phyloP scores from a whole-genome alignment of 1,139 yeast genomes.

The Hyphopichia buzzinii region DNA sequence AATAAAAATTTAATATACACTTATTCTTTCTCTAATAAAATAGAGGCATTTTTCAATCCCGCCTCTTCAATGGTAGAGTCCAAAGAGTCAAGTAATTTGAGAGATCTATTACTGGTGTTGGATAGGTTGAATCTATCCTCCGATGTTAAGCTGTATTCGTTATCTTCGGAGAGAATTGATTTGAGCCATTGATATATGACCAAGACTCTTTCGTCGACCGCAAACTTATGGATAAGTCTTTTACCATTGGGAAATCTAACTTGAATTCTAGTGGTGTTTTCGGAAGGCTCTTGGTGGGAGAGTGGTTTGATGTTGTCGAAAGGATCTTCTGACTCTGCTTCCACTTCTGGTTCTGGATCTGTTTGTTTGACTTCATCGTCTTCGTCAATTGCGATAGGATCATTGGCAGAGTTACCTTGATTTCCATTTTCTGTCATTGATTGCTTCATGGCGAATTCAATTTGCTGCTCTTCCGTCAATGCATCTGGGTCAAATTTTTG shows the following conservation, averaged over 20 bases:
- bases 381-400: constrained; percentile 21
- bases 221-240: constrained; percentile 74
- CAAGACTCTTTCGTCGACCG: constrained; percentile 41
- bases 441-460: constrained; percentile 72
- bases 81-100: constrained; percentile 60
- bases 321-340: constrained; percentile 13
- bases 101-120: constrained; percentile 62
- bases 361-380: constrained; percentile 15
- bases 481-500: constrained; percentile 56
- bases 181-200: constrained; percentile 43
- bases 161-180: constrained; percentile 53
- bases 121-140: constrained; percentile 48
- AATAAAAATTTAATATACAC: not conserved
- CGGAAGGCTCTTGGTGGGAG: constrained; percentile 56
- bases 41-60: constrained; percentile 77
- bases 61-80: constrained; percentile 67
- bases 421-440: constrained; percentile 35
- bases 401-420: constrained; percentile 22
- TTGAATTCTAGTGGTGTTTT: constrained; percentile 74
- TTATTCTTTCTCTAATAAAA: constrained; percentile 60
- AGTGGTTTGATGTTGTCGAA: constrained; percentile 48
- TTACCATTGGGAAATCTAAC: constrained; percentile 85
- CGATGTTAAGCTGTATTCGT: constrained; percentile 46
- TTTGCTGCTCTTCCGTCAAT: constrained; percentile 81
- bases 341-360: constrained; percentile 5